Evolutionary conservation across 352 stramenopile species (phyloP).

Genomic region (Globisporangium yorkense): DNA sequence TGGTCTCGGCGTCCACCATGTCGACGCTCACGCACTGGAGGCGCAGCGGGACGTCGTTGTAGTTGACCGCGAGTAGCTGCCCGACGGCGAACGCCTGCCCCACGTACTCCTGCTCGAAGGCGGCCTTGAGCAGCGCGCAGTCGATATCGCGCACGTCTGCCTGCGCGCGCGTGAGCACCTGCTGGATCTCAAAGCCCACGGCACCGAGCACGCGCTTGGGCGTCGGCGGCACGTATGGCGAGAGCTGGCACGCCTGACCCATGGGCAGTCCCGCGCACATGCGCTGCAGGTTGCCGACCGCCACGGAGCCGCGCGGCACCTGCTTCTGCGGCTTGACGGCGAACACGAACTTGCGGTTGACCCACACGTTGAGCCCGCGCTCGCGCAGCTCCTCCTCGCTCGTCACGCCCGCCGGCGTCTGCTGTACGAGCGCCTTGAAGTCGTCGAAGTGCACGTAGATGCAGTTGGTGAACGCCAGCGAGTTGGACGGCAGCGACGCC

Average conservation of each 20-base stretch:
- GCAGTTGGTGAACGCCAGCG: conserved; percentile 79
- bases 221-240: conserved; percentile 49
- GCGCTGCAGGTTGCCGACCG: conserved; percentile 73
- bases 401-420: conserved; percentile 54
- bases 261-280: conserved; percentile 69
- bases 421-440: conserved; percentile 61
- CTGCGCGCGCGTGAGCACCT: conserved; percentile 67
- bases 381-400: conserved; percentile 67
- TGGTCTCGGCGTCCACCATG: conserved; percentile 39
- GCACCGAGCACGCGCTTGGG: conserved; percentile 46
- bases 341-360: conserved; percentile 81
- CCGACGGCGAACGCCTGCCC: conserved; percentile 72
- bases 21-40: conserved; percentile 55
- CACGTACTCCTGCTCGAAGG: conserved; percentile 67
- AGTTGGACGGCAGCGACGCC: conserved; percentile 68
- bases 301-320: conserved; percentile 44
- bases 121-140: conserved; percentile 58
- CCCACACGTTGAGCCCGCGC: conserved; percentile 73
- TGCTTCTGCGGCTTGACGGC: conserved; percentile 70
- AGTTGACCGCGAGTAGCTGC: conserved; percentile 64
- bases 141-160: conserved; percentile 58
- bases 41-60: conserved; percentile 57
- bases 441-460: conserved; percentile 74
- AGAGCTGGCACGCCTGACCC: conserved; percentile 55
- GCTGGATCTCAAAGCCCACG: conserved; percentile 81